A percentile compares a stretch with the other conserved stretches of the same genome.
phyloP scores from a whole-genome alignment of 2,329 filamentous ascomycete genomes.

The Teratosphaeria zuluensis region DNA sequence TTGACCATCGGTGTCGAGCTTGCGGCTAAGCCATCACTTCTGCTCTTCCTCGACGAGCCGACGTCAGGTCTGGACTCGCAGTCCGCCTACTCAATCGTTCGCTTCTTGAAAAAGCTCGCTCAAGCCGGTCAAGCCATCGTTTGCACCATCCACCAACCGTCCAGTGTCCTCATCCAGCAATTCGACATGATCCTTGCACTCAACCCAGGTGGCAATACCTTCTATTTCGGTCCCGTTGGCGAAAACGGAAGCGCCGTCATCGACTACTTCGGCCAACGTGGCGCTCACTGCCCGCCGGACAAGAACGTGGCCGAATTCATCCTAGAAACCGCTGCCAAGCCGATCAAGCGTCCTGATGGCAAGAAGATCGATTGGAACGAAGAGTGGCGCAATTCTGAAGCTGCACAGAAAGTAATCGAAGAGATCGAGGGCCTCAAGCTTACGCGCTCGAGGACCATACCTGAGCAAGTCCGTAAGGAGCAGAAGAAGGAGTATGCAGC shows the following conservation, averaged over 20 bases:
- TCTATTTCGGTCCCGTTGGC: constrained; percentile 65
- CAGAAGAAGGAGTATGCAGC: constrained; percentile 49
- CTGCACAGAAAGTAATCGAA: constrained; percentile 48
- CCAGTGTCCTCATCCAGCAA: constrained; percentile 57
- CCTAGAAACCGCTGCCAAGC: constrained; percentile 54
- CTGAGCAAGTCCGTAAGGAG: constrained; percentile 28
- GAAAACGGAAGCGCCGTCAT: constrained; percentile 55
- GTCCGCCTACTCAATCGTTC: constrained; percentile 57
- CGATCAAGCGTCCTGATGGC: constrained; percentile 43
- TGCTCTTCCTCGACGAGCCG: constrained; percentile 64
- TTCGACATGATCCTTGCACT: constrained; percentile 66
- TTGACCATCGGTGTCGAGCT: constrained; percentile 66
- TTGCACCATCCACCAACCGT: constrained; percentile 66
- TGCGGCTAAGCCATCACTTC: constrained; percentile 56
- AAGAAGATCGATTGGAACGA: constrained; percentile 61
- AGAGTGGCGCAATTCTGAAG: constrained; percentile 58
- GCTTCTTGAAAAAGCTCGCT: constrained; percentile 59
- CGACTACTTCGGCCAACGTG: constrained; percentile 58
- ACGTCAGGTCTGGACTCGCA: constrained; percentile 62
- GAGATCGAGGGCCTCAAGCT: constrained; percentile 58
- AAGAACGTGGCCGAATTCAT: constrained; percentile 61
- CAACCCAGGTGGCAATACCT: constrained; percentile 59
- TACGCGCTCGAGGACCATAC: constrained; percentile 41
- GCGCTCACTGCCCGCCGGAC: constrained; percentile 54
- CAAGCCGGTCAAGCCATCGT: constrained; percentile 60